Evolutionary conservation across 2,329 filamentous ascomycete species (phyloP).

Genomic region (Colletotrichum orbiculare): DNA sequence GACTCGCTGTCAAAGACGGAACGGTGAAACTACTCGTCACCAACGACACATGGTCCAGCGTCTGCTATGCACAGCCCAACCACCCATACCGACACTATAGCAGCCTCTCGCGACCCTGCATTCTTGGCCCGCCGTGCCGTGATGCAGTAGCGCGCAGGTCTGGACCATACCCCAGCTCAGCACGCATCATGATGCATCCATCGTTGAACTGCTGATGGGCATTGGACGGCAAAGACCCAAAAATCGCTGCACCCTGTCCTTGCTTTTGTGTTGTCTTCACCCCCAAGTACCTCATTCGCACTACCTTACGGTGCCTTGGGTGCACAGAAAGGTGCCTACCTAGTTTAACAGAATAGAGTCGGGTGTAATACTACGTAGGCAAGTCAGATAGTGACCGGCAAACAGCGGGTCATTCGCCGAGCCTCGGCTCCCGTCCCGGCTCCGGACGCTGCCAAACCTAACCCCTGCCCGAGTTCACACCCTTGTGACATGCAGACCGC

Average conservation of each 20-base stretch:
- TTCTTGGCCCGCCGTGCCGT: neutral
- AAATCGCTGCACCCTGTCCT: too few species aligned
- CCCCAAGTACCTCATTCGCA: too few species aligned
- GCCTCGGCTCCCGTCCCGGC: constrained; percentile 27
- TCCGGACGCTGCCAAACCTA: too few species aligned
- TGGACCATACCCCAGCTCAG: too few species aligned
- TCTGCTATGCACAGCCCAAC: constrained; percentile 12
- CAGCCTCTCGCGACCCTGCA: constrained; percentile 29
- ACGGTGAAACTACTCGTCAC: constrained; percentile 13
- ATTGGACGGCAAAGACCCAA: too few species aligned
- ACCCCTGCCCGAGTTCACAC: neutral
- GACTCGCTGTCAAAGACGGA: neutral
- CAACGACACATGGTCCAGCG: neutral
- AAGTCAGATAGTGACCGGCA: constrained; percentile 5
- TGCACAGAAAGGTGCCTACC: too few species aligned
- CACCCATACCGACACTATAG: constrained; percentile 20
- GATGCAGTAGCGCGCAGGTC: too few species aligned
- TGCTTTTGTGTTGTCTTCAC: too few species aligned
- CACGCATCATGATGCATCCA: too few species aligned
- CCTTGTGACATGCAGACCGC: constrained; percentile 28
- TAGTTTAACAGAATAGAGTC: too few species aligned
- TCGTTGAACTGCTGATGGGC: constrained; percentile 2
- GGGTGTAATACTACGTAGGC: too few species aligned
- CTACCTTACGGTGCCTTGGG: too few species aligned
- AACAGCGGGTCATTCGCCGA: constrained; percentile 20